Base-by-base conservation (phyloP, 2,329 filamentous ascomycete species). In the Talaromyces funiculosus region DNA sequence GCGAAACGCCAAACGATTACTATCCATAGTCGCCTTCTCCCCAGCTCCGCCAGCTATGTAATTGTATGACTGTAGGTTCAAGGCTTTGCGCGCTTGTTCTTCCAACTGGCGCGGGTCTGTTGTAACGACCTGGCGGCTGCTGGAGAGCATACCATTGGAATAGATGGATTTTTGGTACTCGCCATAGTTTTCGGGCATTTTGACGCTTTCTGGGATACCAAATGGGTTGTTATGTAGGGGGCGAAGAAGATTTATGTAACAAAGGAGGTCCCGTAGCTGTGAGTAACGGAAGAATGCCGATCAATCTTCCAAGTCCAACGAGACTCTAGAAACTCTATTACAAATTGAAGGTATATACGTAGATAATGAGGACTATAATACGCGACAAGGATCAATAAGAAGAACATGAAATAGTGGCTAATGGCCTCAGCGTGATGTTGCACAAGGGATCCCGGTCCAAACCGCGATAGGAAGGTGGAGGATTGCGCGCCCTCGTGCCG, bases 21-120 rank as follows among this genome's bases (percentile, higher is more conserved):
- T 82, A 55, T 83, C 81, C 77, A 85, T 82, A 0, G 86, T 88
- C 2, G 83, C 78, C 38, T 80, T 77, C 65, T 86, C 84, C 2
- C 85, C 84, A 0, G 85, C 85, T 6, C 83, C 84, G n/a, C 85
- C 84, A 16, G 80, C 76, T 24, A 87, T 81, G 72, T 88, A 88
- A 63, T 82, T 82, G 68, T 82, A 87, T 7, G 80, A 75, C 10
- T 78, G 76, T 1, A 73, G 70, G 20, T 73, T 71, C 72, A 87
- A 76, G 14, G 69, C 72, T 58, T 78, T 72, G 56, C 75, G 75
- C 2, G 85, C 85, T 65, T 85, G 80, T 29, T 78, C 76, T 66
- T 86, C 81, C 3, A 87, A 76, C 57, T 77, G 76, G 63, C 81
- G 83, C 6, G 84, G 81, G 58, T 87, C 81, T 2, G 84, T 87